Base-by-base conservation (phyloP, 805 yeast species). In the Zygotorulaspora florentina region DNA sequence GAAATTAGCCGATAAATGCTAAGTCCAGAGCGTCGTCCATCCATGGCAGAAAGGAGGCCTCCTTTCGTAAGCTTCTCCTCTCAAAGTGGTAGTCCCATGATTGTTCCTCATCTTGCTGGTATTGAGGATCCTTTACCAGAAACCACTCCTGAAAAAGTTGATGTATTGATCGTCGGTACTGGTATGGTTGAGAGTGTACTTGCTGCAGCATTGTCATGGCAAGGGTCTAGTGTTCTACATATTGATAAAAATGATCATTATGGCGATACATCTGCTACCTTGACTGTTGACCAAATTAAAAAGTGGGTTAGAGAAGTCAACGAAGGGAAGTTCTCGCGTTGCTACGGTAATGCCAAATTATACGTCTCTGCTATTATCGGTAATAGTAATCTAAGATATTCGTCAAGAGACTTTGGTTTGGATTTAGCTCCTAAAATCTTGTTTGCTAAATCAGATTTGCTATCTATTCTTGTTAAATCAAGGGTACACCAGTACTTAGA, bases 141-240 rank as follows among this genome's bases (percentile, higher is more conserved):
- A 16, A 57, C 67, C 2, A 75, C 79, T 29, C 81, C 93, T 6
- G 87, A 83, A 25, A 70, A 82, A 50, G 87, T 88, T 55, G 99
- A 93, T 61, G 96, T 93, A 11, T 73, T 93, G 26, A 85, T 93
- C 45, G 80, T 85, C 52, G 99, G 99, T 30, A 91, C 99, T 0
- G 98, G 98, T 3, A 72, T 93, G 35, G 83, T 82, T 2, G 96
- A 93, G 64, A 80, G 88, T 54, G 81, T 93, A 10, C 67, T 89
- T 40, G 96, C 98, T 0, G 96, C 97, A 10, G 91, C 97, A 0
- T 73, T 93, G 39, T 85, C 97, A 10, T 93, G 99, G 98, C 96
- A 88, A 57, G 99, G 99, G n/a, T 81, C 93, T n/a, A 81, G 77
- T 53, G 97, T 93, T 8, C 70, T 93, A 36, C 99, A 93, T 61